Base-by-base conservation (phyloP, 1,284 basidiomycete genomes). In the Boletus smithii region DNA sequence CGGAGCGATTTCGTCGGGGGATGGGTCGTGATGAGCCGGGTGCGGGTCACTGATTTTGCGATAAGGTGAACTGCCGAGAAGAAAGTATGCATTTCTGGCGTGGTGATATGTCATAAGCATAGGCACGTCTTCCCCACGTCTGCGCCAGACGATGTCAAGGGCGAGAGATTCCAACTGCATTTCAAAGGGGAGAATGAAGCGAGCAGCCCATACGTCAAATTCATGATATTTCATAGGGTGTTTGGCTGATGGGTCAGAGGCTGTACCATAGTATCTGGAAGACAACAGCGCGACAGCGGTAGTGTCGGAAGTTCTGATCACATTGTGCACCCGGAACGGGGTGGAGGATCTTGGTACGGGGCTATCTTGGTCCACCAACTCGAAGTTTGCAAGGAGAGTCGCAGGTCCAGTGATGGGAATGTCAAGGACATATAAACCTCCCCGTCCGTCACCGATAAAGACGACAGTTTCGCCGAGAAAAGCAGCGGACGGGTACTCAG, bases 401-500 rank as follows among this genome's bases (percentile, higher is more conserved):
- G 76, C 75, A 5, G 67, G 43, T 3, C 66, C 69, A n/a, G 58
- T 47, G 44, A 35, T 14, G 42, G 66, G 62, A 32, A 68, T 45
- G 34, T 69, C 69, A 48, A 82, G 69, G 18, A 88, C 71, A 59
- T 88, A 86, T 23, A 95, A 65, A 11, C 72, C 64, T 7, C 90
- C 90, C 46, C 73, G 70, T 8, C 93, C 93, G 55, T 92, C 86
- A 4, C 87, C 77, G 34, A 88, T 74, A 29, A 86, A 72, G 57
- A 83, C 77, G 4, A 71, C 68, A 0, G 69, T 68, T 0, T 73
- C 55, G 23, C 75, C 70, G 20, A 90, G 61, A 44, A 86, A 81
- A 1, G 75, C 70, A 4, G 77, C 79, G 1, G 87, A 88, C 0
- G 93, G 88, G 64, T 93, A 95, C 68, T 95, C 92, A 46, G 62